These are phyloP conservation scores for Naganishia vaughanmartiniae DNA, from an alignment of 768 basidiomycete genomes.

Conservation along the genomic window DNA sequence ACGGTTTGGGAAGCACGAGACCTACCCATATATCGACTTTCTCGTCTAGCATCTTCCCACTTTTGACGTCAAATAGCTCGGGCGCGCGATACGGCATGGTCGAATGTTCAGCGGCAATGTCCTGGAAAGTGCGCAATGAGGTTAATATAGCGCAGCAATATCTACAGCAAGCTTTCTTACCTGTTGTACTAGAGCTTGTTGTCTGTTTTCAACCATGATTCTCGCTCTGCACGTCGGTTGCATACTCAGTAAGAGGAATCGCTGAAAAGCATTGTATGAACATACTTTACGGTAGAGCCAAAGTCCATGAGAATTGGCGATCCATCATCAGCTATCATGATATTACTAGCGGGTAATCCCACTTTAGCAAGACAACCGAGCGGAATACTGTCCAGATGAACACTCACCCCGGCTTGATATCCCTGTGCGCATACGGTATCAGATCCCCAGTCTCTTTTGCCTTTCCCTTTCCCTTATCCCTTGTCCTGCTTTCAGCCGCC, in stretches of 20 bases:
- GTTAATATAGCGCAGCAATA: too few species aligned
- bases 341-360: conserved; percentile 61
- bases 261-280: not conserved
- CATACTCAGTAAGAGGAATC: not conserved
- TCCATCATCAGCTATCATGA: conserved; percentile 94
- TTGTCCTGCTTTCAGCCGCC: conserved; percentile 51
- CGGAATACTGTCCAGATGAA: not conserved
- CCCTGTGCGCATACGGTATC: conserved; percentile 91
- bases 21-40: conserved; percentile 95
- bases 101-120: conserved; percentile 94
- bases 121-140: conserved; percentile 44
- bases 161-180: not conserved
- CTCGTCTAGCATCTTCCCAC: conserved; percentile 78
- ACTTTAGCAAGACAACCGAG: not conserved
- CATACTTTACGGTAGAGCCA: conserved; percentile 73
- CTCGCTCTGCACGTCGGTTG: conserved; percentile 58
- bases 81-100: conserved; percentile 99
- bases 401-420: conserved; percentile 92
- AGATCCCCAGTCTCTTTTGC: conserved; percentile 55
- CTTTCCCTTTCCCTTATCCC: conserved; percentile 35
- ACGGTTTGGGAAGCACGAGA: conserved; percentile 4
- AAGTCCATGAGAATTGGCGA: conserved; percentile 95
- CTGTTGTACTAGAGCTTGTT: conserved; percentile 84
- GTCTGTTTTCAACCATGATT: conserved; percentile 73
- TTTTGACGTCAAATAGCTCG: conserved; percentile 96